These are phyloP conservation scores for Capillidium rhysosporum DNA, from an alignment of 371 early-diverging fungal genomes.

Conservation along the genomic window DNA sequence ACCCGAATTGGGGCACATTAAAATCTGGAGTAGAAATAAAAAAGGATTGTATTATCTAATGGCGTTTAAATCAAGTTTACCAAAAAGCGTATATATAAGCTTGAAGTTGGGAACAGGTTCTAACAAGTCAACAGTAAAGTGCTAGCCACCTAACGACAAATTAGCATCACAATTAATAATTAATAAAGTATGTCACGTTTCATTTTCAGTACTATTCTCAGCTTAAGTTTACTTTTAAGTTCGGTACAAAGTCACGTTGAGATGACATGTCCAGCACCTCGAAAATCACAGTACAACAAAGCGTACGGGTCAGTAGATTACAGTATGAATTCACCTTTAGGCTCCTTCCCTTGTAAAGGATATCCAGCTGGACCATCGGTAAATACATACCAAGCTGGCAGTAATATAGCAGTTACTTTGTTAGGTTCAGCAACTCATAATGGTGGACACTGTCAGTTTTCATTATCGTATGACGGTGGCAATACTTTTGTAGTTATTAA, in stretches of 20 bases:
- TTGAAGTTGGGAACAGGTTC: too few relatives aligned
- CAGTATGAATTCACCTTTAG: neutral
- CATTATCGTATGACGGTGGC: conserved; percentile 1
- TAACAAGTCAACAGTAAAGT: too few relatives aligned
- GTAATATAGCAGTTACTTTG: conserved; percentile 10
- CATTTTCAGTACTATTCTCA: too few relatives aligned
- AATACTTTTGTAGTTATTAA: neutral
- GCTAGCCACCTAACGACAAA: too few relatives aligned
- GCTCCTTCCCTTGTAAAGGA: neutral
- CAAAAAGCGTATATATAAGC: too few relatives aligned
- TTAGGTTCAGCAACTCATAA: conserved; percentile 7
- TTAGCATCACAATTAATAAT: too few relatives aligned
- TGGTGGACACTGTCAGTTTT: conserved; percentile 6
- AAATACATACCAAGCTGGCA: conserved; percentile 13
- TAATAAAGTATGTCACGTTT: too few relatives aligned
- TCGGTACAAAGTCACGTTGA: neutral
- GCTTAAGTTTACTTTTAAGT: too few relatives aligned
- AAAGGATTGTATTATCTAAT: too few relatives aligned
- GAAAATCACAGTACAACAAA: neutral
- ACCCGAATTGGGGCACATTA: too few relatives aligned
- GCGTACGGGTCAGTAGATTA: neutral
- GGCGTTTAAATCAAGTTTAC: too few relatives aligned
- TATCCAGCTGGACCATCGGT: neutral
- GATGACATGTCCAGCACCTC: neutral
- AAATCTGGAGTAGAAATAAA: too few relatives aligned